Evolutionary conservation across 176 grass and related monocot genomes (phyloP), one percentile per base, ranked within the genome.

Genomic region (Elaeis guineensis): DNA sequence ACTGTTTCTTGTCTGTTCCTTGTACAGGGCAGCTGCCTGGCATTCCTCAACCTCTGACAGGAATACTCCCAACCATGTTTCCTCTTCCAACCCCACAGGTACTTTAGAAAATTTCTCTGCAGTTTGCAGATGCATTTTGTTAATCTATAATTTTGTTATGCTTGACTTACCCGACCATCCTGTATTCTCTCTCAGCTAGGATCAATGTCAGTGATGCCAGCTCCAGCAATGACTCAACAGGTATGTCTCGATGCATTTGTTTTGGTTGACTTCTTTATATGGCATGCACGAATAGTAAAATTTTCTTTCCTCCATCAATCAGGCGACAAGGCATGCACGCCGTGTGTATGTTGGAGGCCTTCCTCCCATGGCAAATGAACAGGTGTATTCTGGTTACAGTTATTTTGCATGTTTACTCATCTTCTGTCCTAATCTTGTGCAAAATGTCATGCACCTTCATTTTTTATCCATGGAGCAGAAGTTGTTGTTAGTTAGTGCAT

Each of bases 341-440:
- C 70, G 70, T 23, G 59, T 73, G 54, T 73, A 73, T 73, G 70
- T 73, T 73, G 70, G 70, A 63, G 70, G 70, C 28, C 59, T 73
- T 35, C 70, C 70, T 3, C 70, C 70, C 20, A 54, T 73, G 70
- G 59, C 70, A 73, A 73, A 73, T 63, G 70, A 73, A 17, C 70
- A 73, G 70, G 70, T 73, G 61, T 62, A 18, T 63, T 48, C 25
- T 52, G n/a, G n/a, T 22, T 51, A 21, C 11, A 16, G 2, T n/a
- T 63, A 24, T 20, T 16, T 63, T 35, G 54, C 20, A 32, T 54
- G 50, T 6, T 30, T 39, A 50, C 51, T 55, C 55, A 1, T 18
- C 25, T 62, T 17, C 12, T 35, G 6, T 44, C 11, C 6, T 44
- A 44, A 44, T 44, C 35, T 12, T 2, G 2, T 44, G 11, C 35